Percentiles rank a stretch among this genome's conserved stretches.
These are phyloP conservation scores for Sarocladium oryzae DNA, from an alignment of 2,329 filamentous ascomycete genomes.

Conservation along the genomic window DNA sequence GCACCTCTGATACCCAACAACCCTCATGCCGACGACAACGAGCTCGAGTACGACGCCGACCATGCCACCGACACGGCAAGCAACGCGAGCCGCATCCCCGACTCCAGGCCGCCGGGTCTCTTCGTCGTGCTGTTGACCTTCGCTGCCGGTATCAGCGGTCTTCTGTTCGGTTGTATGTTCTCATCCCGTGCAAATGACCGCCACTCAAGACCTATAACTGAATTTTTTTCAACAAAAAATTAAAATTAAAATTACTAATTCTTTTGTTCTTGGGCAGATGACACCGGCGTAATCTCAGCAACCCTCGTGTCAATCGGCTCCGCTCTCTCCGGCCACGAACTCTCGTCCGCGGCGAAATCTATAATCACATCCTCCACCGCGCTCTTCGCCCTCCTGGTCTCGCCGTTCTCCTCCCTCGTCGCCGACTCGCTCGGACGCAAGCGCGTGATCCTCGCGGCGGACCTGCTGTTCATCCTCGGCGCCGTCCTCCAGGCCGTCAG, in stretches of 20 bases:
- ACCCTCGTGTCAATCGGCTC: slow-evolving; percentile 58
- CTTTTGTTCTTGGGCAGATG: slow-evolving; percentile 36
- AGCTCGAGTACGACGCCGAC: slow-evolving; percentile 24
- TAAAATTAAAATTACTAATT: no score
- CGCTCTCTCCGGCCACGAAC: slow-evolving; percentile 48
- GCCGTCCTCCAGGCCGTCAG: slow-evolving; percentile 59
- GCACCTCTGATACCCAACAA: slow-evolving; percentile 31
- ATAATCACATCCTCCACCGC: slow-evolving; percentile 65
- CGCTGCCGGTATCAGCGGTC: slow-evolving; percentile 59
- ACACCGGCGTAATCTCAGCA: slow-evolving; percentile 63
- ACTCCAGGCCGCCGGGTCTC: slow-evolving; percentile 30
- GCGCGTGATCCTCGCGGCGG: slow-evolving; percentile 56
- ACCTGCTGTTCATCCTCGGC: slow-evolving; percentile 61
- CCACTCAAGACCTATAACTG: no score
- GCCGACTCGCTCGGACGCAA: slow-evolving; percentile 57
- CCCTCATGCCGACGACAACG: slow-evolving; percentile 18
- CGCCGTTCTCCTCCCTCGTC: slow-evolving; percentile 57
- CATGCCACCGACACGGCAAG: slow-evolving; percentile 18
- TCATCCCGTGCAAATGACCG: no score
- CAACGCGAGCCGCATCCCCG: slow-evolving; percentile 17
- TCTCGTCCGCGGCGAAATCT: slow-evolving; percentile 61
- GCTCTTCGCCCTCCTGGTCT: slow-evolving; percentile 57
- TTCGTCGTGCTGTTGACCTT: slow-evolving; percentile 58
- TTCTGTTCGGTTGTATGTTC: slow-evolving; percentile 60
- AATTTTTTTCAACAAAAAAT: no score